Percentiles rank a stretch among this genome's conserved stretches.
Conservation (phyloP, 768 basidiomycete genomes). For the Pleurotus citrinopileatus region DNA sequence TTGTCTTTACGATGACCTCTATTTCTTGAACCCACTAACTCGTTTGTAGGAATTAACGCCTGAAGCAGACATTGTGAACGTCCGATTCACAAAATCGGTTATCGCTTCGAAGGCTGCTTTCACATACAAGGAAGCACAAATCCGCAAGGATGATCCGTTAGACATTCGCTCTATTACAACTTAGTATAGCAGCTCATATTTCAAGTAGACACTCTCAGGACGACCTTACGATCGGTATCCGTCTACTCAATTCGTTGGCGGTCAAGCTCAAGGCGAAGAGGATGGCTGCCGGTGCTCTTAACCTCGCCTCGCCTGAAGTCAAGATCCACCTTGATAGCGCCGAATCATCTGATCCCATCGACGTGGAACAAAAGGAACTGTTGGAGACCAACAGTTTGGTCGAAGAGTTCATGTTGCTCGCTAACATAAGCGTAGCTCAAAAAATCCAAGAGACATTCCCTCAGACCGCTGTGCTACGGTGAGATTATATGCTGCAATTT, state of each 20-base stretch:
- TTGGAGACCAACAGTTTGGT: constrained; percentile 94
- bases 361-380: constrained; percentile 93
- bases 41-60: constrained; percentile 76
- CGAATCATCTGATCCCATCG: constrained; percentile 93
- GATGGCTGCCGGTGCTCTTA: constrained; percentile 96
- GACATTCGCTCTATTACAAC: constrained; percentile 22
- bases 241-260: constrained; percentile 85
- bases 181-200: not conserved
- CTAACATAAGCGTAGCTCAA: constrained; percentile 90
- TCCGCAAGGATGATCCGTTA: constrained; percentile 88
- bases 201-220: constrained; percentile 66
- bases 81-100: constrained; percentile 92
- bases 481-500: constrained; percentile 5
- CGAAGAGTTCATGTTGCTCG: constrained; percentile 98
- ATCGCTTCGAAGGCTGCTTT: constrained; percentile 96
- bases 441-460: constrained; percentile 95
- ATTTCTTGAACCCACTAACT: not conserved
- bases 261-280: constrained; percentile 79
- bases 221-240: constrained; percentile 79
- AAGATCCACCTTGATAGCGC: constrained; percentile 93
- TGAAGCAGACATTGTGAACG: constrained; percentile 85
- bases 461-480: constrained; percentile 91
- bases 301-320: constrained; percentile 97
- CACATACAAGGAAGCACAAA: constrained; percentile 95
- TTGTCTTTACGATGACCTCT: no score